Evolutionary conservation across 2,329 filamentous ascomycete species (phyloP).

Genomic region (Diaporthe nobilis): DNA sequence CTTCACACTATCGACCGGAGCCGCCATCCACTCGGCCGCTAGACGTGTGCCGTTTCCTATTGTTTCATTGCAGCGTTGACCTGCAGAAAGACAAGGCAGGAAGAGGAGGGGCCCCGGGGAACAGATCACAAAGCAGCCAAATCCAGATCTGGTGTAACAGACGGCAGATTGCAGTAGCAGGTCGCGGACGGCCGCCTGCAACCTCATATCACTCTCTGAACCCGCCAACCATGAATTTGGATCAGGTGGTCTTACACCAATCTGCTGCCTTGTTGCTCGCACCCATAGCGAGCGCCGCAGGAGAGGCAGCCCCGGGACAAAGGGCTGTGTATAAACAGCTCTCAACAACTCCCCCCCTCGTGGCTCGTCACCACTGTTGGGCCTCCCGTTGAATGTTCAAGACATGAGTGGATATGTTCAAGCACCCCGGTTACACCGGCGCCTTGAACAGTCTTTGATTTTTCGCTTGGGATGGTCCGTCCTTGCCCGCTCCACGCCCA

Average conservation of each 20-base stretch:
- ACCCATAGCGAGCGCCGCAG: constrained; percentile 13
- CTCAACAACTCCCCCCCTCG: constrained; percentile 23
- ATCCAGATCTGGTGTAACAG: constrained; percentile 43
- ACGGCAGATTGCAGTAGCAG: constrained; percentile 43
- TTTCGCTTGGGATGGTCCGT: constrained; percentile 42
- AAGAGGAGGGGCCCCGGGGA: constrained; percentile 15
- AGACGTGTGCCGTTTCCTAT: constrained; percentile 25
- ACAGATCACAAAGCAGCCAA: constrained; percentile 32
- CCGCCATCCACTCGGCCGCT: constrained; percentile 27
- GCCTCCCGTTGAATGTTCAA: constrained; percentile 35
- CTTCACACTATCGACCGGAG: constrained; percentile 16
- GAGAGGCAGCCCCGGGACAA: constrained; percentile 34
- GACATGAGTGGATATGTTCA: constrained; percentile 42
- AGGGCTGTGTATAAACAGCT: constrained; percentile 35
- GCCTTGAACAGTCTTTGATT: constrained; percentile 40
- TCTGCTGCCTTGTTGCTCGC: constrained; percentile 32
- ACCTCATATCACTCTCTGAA: constrained; percentile 42
- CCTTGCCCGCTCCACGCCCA: constrained; percentile 35
- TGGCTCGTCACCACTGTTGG: constrained; percentile 35
- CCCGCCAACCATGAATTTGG: constrained; percentile 40
- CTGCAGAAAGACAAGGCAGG: constrained; percentile 24
- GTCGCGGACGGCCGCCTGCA: constrained; percentile 38
- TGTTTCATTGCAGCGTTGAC: constrained; percentile 37
- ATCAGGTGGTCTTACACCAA: constrained; percentile 41
- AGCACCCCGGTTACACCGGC: constrained; percentile 39